Evolutionary conservation across 495 filamentous ascomycete genomes (phyloP), one percentile per base, ranked within the genome.

Genomic region (Podospora appendiculata): DNA sequence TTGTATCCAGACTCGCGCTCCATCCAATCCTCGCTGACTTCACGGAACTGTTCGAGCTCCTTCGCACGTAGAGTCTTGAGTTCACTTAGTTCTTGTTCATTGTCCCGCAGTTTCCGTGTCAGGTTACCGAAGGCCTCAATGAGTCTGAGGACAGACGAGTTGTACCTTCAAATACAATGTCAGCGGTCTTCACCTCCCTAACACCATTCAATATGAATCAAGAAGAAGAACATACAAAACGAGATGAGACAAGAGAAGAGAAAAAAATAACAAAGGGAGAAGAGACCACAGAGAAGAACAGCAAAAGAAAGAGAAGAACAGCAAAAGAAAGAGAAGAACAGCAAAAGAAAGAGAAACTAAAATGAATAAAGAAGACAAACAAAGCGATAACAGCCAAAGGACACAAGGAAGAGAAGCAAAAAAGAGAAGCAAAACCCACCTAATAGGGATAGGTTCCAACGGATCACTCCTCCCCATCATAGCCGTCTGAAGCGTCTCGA

Each of bases 1-100:
- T 69, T 74, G 60, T 75, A 79, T 36, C 63, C 60, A 8, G 55
- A 32, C 52, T 74, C 69, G 6, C 64, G 62, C 25, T 62, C 51
- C 0, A 71, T 54, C 74, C 74, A 75, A 25, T 72, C 71, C n/a
- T 73, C 57, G 17, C 64, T 67, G 11, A 68, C 58, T 13, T 45
- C 56, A 11, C 63, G 62, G 51, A 73, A 74, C 48, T 69, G 54
- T 32, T 71, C 65, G 3, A 71, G 52, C 40, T 76, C 66, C 42
- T 63, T 59, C 52, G 72, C 61, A 2, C 68, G 66, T 11, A 67
- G 49, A 10, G 55, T 46, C 34, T 63, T 64, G 32, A 63, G 55
- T 53, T 69, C 65, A 16, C 43, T 46, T 1, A 67, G 51, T 41
- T 69, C 50, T 1, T 41, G 38, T 7, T 70, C 55, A 1, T 47